Base-by-base conservation (phyloP, 805 yeast genomes). In the Candida succiphila region DNA sequence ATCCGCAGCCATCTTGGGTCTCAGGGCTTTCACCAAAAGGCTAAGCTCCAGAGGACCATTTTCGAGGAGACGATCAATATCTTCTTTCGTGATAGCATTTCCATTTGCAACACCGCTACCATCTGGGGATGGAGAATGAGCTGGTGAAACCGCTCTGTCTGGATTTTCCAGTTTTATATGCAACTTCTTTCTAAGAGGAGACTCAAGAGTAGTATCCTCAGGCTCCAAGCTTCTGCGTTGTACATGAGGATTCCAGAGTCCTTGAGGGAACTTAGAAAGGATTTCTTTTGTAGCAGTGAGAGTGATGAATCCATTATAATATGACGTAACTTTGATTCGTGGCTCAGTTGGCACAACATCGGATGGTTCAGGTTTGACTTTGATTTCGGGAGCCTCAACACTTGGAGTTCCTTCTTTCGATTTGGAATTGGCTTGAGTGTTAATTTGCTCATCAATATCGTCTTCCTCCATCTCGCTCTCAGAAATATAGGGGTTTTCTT, bases 201-300 rank as follows among this genome's bases (percentile, higher is more conserved):
- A 42, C 6, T 42, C 53, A 4, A 36, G 39, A 6, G 39, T 45
- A 14, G 31, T 31, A 29, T 12, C 18, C 1, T 38, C 45, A 8
- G 42, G 35, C 4, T 38, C 17, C 29, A 34, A n/a, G 37, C 45
- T 27, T 45, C 60, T 35, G 52, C 69, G 40, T 3, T 63, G 64
- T 9, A 63, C 63, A 23, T 54, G 51, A 17, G 95, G 89, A 55
- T 79, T 79, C 96, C 96, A 88, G 34, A 76, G 83, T 19, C 95
- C 95, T 15, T 53, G 60, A 2, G 92, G 92, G 59, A 87, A 86
- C 25, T 69, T 69, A 14, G 59, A 52, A 38, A 88, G 63, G 13
- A 82, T 63, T 25, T 65, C 63, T 12, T 71, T 65, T 6, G 81
- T 74, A 1, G 87, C 82, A 45, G 69, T 80, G 29, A 88, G 57